Conservation (phyloP, 352 stramenopile species). For the Globisporangium middletonii region DNA sequence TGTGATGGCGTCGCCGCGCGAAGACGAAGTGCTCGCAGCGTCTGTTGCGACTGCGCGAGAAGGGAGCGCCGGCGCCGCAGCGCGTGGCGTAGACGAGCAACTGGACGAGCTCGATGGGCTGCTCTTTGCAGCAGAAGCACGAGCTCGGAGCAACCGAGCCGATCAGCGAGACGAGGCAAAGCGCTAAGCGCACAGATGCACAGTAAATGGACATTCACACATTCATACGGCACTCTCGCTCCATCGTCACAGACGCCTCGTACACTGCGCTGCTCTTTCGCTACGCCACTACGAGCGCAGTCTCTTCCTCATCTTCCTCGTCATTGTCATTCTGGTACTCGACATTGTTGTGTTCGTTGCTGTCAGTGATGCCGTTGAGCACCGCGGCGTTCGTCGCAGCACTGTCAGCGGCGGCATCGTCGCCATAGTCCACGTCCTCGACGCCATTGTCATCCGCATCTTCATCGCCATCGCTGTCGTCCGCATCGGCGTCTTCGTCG, state of each 20-base stretch:
- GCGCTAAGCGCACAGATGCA: too few species aligned
- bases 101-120: conserved; percentile 7
- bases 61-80: not conserved
- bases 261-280: not conserved
- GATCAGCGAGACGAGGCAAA: too few species aligned
- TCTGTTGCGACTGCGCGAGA: not conserved
- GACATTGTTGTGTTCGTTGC: not conserved
- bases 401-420: not conserved
- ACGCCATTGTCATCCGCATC: too few species aligned
- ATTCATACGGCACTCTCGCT: not conserved
- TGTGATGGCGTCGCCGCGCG: conserved; percentile 29
- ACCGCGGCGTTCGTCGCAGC: not conserved
- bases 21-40: conserved; percentile 32
- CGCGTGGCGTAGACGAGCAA: conserved; percentile 4
- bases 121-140: conserved; percentile 3
- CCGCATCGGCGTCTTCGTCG: not conserved
- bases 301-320: too few species aligned
- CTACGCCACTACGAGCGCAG: too few species aligned
- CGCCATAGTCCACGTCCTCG: not conserved
- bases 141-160: not conserved
- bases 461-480: not conserved
- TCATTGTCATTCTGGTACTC: too few species aligned
- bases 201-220: too few species aligned
- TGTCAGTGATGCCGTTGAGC: not conserved
- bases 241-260: not conserved